phyloP scores from a whole-genome alignment of 441 rosid genomes.

The Populus tomentosa region DNA sequence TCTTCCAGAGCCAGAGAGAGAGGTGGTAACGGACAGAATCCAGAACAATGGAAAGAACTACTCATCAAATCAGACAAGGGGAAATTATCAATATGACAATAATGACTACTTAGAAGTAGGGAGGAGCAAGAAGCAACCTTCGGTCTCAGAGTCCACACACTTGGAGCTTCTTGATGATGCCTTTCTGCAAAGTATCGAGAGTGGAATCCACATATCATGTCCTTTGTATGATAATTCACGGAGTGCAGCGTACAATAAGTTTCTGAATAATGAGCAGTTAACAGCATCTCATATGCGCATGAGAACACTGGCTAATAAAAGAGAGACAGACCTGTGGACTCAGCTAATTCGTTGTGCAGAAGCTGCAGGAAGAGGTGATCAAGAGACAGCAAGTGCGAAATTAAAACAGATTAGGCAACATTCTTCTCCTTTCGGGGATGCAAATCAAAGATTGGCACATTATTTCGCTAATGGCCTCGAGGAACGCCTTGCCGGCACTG shows the following conservation, averaged over 20 bases:
- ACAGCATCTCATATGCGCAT: constrained; percentile 24
- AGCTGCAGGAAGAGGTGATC: constrained; percentile 53
- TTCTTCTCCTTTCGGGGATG: constrained; percentile 62
- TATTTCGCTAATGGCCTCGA: constrained; percentile 79
- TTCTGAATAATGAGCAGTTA: constrained; percentile 17
- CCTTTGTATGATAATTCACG: not conserved
- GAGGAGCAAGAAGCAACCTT: constrained; percentile 55
- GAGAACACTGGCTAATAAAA: constrained; percentile 33
- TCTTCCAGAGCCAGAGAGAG: constrained; percentile 5
- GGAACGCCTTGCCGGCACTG: constrained; percentile 64
- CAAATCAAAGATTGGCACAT: constrained; percentile 70
- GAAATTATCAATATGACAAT: constrained; percentile 40
- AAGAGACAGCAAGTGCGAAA: constrained; percentile 52
- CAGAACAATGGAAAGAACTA: constrained; percentile 20
- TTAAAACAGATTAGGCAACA: constrained; percentile 60
- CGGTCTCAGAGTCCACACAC: constrained; percentile 40
- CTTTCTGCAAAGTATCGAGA: constrained; percentile 27
- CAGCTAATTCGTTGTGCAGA: constrained; percentile 66
- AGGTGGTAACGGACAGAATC: not conserved
- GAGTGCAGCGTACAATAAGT: constrained; percentile 5
- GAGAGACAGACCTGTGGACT: constrained; percentile 58
- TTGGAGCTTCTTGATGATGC: constrained; percentile 50
- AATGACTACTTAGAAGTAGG: constrained; percentile 38
- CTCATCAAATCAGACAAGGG: constrained; percentile 22
- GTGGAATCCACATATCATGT: constrained; percentile 13